These are phyloP conservation scores for Stentor coeruleus DNA, from an alignment of 73 alveolate genomes.

Conservation along the genomic window DNA sequence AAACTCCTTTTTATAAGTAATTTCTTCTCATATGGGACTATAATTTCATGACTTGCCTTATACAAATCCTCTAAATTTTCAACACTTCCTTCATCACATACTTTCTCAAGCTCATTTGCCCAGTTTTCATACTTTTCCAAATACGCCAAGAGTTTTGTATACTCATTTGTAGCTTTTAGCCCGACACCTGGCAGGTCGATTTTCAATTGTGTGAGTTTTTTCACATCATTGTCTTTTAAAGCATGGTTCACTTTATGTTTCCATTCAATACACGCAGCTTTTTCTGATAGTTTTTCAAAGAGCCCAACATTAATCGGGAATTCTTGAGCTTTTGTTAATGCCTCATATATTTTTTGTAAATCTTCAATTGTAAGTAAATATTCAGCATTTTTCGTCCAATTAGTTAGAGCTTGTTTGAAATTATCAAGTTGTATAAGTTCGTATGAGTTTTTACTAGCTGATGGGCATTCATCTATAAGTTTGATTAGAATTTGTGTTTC, in stretches of 20 bases:
- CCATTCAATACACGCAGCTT: background rate
- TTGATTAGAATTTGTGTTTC: background rate
- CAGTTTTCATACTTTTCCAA: conserved; percentile 2
- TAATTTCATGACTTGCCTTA: background rate
- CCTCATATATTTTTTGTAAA: background rate
- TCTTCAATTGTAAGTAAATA: background rate
- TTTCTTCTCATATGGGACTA: background rate
- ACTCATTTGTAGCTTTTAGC: background rate
- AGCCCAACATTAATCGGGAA: background rate
- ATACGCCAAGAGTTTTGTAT: background rate
- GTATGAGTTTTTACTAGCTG: background rate
- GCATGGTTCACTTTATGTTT: background rate
- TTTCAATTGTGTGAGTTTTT: background rate
- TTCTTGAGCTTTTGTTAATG: background rate
- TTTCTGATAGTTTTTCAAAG: background rate
- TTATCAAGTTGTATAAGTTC: background rate
- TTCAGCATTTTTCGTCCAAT: background rate
- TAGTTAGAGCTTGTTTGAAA: background rate
- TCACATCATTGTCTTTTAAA: background rate
- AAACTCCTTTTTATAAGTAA: background rate
- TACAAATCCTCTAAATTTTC: conserved; percentile 6
- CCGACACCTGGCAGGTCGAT: background rate
- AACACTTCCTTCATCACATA: background rate
- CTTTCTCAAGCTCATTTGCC: background rate
- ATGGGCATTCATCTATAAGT: background rate